Base-by-base conservation (phyloP, 768 basidiomycete genomes). In the Termitomyces sp. region DNA sequence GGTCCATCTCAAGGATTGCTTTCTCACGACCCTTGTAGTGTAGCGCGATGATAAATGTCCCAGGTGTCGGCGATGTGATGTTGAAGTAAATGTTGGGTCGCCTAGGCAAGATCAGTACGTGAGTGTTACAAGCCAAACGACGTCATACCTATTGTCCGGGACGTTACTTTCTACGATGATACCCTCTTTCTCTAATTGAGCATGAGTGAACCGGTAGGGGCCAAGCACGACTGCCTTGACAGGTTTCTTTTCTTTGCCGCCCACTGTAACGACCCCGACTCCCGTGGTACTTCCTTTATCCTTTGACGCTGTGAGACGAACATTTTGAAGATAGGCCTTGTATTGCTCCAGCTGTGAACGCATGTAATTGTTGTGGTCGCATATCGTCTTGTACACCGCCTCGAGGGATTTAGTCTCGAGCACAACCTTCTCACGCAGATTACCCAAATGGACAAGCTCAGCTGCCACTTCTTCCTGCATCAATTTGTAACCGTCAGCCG, bases 141-240 rank as follows among this genome's bases (percentile, higher is more conserved):
- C 5, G 8, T 16, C 88, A 66, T 59, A 92, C 95, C 96, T 81
- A 69, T 96, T 98, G 70, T 99, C 97, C 12, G 97, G 97, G 29
- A 99, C 97, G 72, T 98, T 98, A 69, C 95, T 98, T 72, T 98
- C 95, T 50, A 98, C 92, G 67, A 99, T 98, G 67, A 99, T 95
- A 13, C 95, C 95, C 75, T 98, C 97, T 75, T 98, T 98, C 79
- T 99, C 97, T 63, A 99, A 76, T 70, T 98, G 97, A 26, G 92
- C 92, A 69, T 99, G 97, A 3, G 97, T 98, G 67, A 97, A 99
- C 60, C 97, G 83, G 73, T 97, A 98, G 12, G 97, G 97, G 5
- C 97, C 97, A 42, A 96, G 83, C 10, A 92, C 88, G 42, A 89
- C 85, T 20, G 86, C 83, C 76, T 97, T 95, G 36, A 78, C 69